These are phyloP conservation scores for Quillaja saponaria DNA, from an alignment of 306 rosid species.

Conservation along the genomic window DNA sequence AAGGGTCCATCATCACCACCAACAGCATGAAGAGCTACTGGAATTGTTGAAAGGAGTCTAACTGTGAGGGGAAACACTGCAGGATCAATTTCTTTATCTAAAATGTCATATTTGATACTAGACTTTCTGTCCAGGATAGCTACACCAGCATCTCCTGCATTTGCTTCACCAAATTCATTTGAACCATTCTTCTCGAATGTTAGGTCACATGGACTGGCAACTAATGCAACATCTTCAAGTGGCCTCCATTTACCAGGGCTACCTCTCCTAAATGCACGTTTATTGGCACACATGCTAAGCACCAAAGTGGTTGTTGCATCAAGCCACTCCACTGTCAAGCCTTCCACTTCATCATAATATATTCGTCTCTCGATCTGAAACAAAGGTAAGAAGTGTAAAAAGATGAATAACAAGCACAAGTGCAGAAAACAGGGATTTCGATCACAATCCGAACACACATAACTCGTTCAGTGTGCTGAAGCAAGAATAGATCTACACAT, in stretches of 20 bases:
- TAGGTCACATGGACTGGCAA: slow-evolving; percentile 56
- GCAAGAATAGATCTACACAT: neutral
- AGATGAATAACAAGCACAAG: slow-evolving; percentile 1
- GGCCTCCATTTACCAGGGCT: slow-evolving; percentile 61
- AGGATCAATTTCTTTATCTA: slow-evolving; percentile 50
- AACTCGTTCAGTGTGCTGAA: neutral
- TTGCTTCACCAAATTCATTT: slow-evolving; percentile 28
- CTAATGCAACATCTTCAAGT: slow-evolving; percentile 60
- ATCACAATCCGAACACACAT: neutral
- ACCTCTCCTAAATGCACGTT: slow-evolving; percentile 49
- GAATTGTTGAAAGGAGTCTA: slow-evolving; percentile 63
- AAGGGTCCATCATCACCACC: slow-evolving; percentile 88
- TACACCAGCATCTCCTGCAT: slow-evolving; percentile 25
- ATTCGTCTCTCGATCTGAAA: slow-evolving; percentile 80
- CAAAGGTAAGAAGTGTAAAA: neutral
- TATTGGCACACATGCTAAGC: slow-evolving; percentile 55
- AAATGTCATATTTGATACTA: slow-evolving; percentile 22
- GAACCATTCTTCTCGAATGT: slow-evolving; percentile 26
- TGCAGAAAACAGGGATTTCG: neutral
- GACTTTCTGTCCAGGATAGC: slow-evolving; percentile 23
- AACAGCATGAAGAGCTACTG: slow-evolving; percentile 74
- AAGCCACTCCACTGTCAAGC: slow-evolving; percentile 76
- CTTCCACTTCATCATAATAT: slow-evolving; percentile 84
- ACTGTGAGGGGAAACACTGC: slow-evolving; percentile 66
- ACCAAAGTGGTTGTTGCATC: slow-evolving; percentile 82